Evolutionary conservation across 345 rosid genomes (phyloP).

Genomic region (Carallia brachiata): DNA sequence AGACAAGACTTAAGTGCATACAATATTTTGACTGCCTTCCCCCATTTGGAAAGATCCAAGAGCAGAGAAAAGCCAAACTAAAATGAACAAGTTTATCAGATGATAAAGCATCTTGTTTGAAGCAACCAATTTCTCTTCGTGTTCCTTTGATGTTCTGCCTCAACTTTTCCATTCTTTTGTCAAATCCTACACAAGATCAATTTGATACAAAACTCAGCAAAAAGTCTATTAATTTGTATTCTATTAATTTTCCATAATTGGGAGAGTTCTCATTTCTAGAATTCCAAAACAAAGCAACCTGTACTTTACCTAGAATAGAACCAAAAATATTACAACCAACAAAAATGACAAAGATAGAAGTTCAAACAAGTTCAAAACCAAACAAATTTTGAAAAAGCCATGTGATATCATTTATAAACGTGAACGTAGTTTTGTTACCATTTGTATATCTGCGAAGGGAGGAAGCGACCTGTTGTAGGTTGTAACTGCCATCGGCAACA

Average conservation of each 20-base stretch:
- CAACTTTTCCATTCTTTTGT: constrained; percentile 38
- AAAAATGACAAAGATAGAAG: too few relatives aligned
- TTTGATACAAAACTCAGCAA: constrained; percentile 9
- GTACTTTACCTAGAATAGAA: constrained; percentile 32
- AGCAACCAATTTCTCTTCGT: constrained; percentile 13
- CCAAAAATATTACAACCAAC: too few relatives aligned
- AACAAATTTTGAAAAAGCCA: too few relatives aligned
- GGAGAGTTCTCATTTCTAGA: constrained; percentile 67
- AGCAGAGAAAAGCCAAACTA: constrained; percentile 32
- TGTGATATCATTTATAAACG: too few relatives aligned
- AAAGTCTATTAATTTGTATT: constrained; percentile 11
- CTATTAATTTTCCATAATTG: too few relatives aligned
- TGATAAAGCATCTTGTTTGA: constrained; percentile 12
- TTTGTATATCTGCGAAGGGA: too few relatives aligned
- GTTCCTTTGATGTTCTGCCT: constrained; percentile 16
- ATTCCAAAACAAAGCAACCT: constrained; percentile 89
- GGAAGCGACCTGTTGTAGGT: too few relatives aligned
- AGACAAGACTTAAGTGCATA: constrained; percentile 77
- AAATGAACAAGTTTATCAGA: neutral
- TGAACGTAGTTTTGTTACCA: too few relatives aligned
- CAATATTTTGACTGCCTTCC: constrained; percentile 72
- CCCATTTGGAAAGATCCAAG: constrained; percentile 54
- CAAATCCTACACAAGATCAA: constrained; percentile 11
- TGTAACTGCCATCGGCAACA: too few relatives aligned
- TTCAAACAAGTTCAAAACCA: too few relatives aligned